A percentile compares a stretch with the other conserved stretches of the same genome.
These are phyloP conservation scores for Botrytis pseudocinerea DNA, from an alignment of 2,329 filamentous ascomycete species.

Conservation along the genomic window DNA sequence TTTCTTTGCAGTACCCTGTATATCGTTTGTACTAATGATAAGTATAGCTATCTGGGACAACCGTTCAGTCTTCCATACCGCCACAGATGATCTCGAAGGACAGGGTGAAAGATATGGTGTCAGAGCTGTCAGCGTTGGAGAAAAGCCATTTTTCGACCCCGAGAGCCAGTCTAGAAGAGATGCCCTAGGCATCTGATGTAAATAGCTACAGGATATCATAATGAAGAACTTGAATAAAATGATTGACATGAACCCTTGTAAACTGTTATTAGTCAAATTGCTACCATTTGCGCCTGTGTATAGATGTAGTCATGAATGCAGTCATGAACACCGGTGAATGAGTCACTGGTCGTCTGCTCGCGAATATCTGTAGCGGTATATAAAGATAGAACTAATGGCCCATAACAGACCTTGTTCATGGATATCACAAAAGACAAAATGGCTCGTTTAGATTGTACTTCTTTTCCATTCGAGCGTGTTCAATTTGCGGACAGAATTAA, in stretches of 20 bases:
- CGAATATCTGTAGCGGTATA: background rate
- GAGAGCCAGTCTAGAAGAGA: conserved; percentile 47
- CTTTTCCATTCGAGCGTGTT: background rate
- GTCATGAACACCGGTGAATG: conserved; percentile 1
- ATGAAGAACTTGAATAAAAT: background rate
- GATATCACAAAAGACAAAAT: background rate
- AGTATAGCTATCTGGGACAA: conserved; percentile 57
- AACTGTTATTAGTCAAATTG: background rate
- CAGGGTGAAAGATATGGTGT: conserved; percentile 50
- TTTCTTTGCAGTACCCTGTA: background rate
- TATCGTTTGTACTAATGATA: background rate
- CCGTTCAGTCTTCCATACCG: conserved; percentile 53
- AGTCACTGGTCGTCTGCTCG: background rate
- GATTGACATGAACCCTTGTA: background rate
- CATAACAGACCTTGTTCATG: background rate
- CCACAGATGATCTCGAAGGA: conserved; percentile 54
- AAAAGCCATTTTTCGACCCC: conserved; percentile 52
- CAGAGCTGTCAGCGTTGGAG: conserved; percentile 52
- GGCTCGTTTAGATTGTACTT: background rate
- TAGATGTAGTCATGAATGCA: background rate
- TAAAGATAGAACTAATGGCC: background rate
- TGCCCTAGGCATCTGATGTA: conserved; percentile 37
- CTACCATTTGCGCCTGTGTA: background rate
- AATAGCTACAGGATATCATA: background rate
- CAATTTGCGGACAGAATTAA: background rate